Evolutionary conservation across 2,329 filamentous ascomycete genomes (phyloP), one percentile per base, ranked within the genome.

Genomic region (Curvularia spicifera): DNA sequence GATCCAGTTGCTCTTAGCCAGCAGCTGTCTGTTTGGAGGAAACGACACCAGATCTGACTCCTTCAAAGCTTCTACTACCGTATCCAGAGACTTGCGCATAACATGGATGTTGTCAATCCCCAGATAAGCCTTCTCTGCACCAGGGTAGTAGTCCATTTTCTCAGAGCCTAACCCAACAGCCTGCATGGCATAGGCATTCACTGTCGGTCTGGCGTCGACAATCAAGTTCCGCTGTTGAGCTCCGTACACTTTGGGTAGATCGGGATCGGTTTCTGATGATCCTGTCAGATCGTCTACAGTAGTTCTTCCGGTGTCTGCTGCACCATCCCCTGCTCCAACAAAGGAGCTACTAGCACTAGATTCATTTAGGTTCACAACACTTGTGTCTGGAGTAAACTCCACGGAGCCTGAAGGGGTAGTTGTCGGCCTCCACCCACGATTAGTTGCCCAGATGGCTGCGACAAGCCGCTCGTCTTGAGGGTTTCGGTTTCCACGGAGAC

Each of bases 21-120:
- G 84, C 3, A 90, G 80, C 35, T 97, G 92, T 69, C 87, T 86
- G 74, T 90, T 96, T 0, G 93, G 93, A 0, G 91, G 87, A 31
- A 97, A 79, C 1, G 90, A 87, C 0, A 91, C 91, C 28, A 97
- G 84, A 75, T 99, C 95, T 2, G 93, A 91, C 67, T 98, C 94
- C 73, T 96, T 97, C 71, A 99, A 81, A 3, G 92, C 90, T 63
- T 96, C 93, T 52, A 97, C 83, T 20, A 99, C 90, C 66, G 89
- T 94, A 67, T 90, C 89, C 33, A 99, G 82, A 1, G 94, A 98
- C 61, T 90, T 90, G 56, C 95, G 86, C 95, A 99, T 99, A 61
- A 97, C 93, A 72, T 99, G 95, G 59, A 99, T 98, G 74, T 99
- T 99, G 76, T 96, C 94, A 71, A 99, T 99, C 62, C 91, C 95